Conservation (phyloP, 164 flowering plant species). For the Kingdonia uniflora region DNA sequence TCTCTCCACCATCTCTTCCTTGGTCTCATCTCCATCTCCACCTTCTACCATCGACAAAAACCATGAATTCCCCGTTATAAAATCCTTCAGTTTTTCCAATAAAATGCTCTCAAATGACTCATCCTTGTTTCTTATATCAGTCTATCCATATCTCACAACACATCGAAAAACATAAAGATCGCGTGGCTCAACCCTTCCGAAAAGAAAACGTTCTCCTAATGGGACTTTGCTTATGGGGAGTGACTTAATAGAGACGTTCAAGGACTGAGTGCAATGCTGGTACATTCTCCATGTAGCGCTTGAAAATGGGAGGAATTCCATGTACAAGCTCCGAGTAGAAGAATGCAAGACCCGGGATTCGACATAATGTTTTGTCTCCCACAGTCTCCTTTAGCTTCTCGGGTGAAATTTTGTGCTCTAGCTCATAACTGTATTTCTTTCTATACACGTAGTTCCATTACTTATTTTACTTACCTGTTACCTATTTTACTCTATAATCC, state of each 20-base stretch:
- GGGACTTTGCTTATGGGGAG: slow-evolving; percentile 19
- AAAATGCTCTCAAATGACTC: too few relatives aligned
- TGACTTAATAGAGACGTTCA: slow-evolving; percentile 17
- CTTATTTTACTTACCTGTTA: too few relatives aligned
- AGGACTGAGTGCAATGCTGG: slow-evolving; percentile 18
- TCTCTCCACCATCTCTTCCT: slow-evolving; percentile 5
- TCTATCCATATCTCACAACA: too few relatives aligned
- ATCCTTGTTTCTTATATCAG: too few relatives aligned
- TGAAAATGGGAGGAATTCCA: slow-evolving; percentile 27
- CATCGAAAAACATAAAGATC: slow-evolving; percentile 15
- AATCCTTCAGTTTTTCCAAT: slow-evolving; percentile 8
- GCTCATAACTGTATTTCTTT: slow-evolving; percentile 19
- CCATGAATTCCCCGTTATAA: slow-evolving; percentile 9
- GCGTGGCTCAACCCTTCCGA: slow-evolving; percentile 8
- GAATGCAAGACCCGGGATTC: slow-evolving; percentile 20
- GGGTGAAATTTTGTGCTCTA: too few relatives aligned
- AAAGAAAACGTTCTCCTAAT: slow-evolving; percentile 17
- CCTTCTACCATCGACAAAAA: slow-evolving; percentile 4
- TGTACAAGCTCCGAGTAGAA: too few relatives aligned
- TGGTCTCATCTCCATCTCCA: too few relatives aligned
- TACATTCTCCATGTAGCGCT: slow-evolving; percentile 14
- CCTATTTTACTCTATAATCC: too few relatives aligned
- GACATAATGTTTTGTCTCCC: neutral
- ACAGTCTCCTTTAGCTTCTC: slow-evolving; percentile 10
- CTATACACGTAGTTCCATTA: slow-evolving; percentile 23